Evolutionary conservation across 805 yeast species (phyloP), one percentile per base, ranked within the genome.

Genomic region (Starmera dryadoides): DNA sequence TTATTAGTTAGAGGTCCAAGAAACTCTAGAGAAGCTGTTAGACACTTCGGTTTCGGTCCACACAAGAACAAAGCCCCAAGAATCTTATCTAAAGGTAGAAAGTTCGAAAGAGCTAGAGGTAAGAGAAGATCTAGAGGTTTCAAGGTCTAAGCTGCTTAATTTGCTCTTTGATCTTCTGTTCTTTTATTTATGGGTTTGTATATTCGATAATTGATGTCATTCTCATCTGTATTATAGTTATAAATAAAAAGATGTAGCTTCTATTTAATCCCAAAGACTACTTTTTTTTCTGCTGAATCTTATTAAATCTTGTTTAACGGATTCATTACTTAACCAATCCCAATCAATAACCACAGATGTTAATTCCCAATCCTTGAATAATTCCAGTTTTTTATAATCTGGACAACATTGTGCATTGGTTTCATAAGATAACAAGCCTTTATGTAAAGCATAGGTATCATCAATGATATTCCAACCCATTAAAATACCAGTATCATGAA

Each of bases 21-120:
- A 86, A 80, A 77, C 76, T 67, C 95, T 73, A 87, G 99, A 81
- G 97, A 93, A 79, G 97, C 98, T 64, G 98, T 87, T 64, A 87
- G 97, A 80, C 98, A 93, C 85, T 93, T 93, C 69, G 99, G 99
- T 73, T 69, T 91, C 73, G 99, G 99, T 78, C 99, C 99, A 67
- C 98, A 93, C 94, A 87, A 87, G 82, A 75, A 79, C 77, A 93
- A 93, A 87, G 98, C 98, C 66, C 99, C 99, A 76, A 88, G 94
- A 79, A 82, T 93, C 73, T 63, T 73, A 66, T 91, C 98, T 52
- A 88, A 78, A 72, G 99, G 99, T 73, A 93, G 98, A 84, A 93
- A 93, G 79, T 93, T 93, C 83, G 98, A 93, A 83, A 88, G 93
- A 77, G 99, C 97, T 65, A 93, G 99, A 86, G 99, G 99, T 83